Base-by-base conservation (phyloP, 2,329 filamentous ascomycete genomes). In the Colletotrichum kahawae region DNA sequence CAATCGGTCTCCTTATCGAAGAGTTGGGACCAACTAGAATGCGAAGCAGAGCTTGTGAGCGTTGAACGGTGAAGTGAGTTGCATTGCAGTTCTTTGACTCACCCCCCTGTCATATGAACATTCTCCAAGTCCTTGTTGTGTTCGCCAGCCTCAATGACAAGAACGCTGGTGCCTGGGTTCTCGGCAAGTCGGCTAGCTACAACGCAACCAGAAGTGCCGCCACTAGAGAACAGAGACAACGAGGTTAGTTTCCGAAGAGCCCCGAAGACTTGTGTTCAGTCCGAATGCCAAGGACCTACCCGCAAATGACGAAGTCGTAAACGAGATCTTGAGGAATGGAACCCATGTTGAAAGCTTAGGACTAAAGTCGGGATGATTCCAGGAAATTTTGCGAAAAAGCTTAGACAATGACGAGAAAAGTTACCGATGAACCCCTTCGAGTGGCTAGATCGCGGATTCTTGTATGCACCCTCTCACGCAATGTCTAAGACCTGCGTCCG, bases 31-130 rank as follows among this genome's bases (percentile, higher is more conserved):
- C 68, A 74, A 9, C 72, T 74, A 24, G 18, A 24, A 29, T 24
- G 29, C 57, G 29, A n/a, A 21, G 29, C 29, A 60, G 57, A 8
- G 54, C n/a, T 60, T 33, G 7, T n/a, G 18, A 33, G n/a, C 7
- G 13, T 60, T 21, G 29, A 12, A 31, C 27, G 13, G 36, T n/a
- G 9, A 29, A 12, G 13, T 27, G 18, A 21, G 34, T n/a, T 13
- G n/a, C 14, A 29, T 38, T 69, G 88, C 86, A 64, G 86, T n/a
- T 87, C 54, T 86, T 82, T 18, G 66, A 77, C 82, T 79, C 80
- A 87, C 82, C 87, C 88, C 70, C 88, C 88, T 7, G 84, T 83
- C 88, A 90, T 90, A 68, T 88, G 83, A 4, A 87, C 85, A 68
- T 87, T 89, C 59, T 89, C 87, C 0, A 89, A 80, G 43, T 88